Conservation (phyloP, 164 flowering plant genomes). For the Sedum album region DNA sequence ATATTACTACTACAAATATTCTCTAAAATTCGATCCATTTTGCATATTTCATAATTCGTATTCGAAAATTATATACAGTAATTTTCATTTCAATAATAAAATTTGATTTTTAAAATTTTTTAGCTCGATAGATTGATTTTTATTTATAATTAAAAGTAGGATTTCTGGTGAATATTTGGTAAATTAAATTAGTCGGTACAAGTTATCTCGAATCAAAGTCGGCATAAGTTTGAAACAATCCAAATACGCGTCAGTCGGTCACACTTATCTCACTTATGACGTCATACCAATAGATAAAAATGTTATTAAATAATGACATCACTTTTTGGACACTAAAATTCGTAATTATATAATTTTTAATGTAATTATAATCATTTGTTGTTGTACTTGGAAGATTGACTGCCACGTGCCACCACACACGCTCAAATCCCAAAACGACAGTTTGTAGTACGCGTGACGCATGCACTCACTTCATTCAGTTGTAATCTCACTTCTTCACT, state of each 20-base stretch:
- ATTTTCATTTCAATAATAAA: no score
- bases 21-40: no score
- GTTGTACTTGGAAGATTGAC: not conserved
- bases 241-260: not conserved
- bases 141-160: not conserved
- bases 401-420: conserved; percentile 4
- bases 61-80: no score
- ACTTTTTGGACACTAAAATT: not conserved
- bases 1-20: no score
- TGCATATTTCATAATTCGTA: not conserved
- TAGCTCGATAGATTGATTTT: no score
- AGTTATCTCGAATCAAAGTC: not conserved
- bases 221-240: conserved; percentile 1
- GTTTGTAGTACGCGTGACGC: not conserved
- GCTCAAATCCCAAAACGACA: conserved; percentile 7
- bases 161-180: not conserved
- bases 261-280: not conserved
- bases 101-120: no score
- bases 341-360: not conserved
- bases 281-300: not conserved
- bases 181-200: not conserved
- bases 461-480: conserved; percentile 5
- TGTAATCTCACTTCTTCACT: conserved; percentile 1
- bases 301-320: not conserved
- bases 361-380: not conserved